A percentile compares a stretch with the other conserved stretches of the same genome.
Evolutionary conservation across 2,329 filamentous ascomycete genomes (phyloP).

Genomic region (Emmonsiellopsis sp.): DNA sequence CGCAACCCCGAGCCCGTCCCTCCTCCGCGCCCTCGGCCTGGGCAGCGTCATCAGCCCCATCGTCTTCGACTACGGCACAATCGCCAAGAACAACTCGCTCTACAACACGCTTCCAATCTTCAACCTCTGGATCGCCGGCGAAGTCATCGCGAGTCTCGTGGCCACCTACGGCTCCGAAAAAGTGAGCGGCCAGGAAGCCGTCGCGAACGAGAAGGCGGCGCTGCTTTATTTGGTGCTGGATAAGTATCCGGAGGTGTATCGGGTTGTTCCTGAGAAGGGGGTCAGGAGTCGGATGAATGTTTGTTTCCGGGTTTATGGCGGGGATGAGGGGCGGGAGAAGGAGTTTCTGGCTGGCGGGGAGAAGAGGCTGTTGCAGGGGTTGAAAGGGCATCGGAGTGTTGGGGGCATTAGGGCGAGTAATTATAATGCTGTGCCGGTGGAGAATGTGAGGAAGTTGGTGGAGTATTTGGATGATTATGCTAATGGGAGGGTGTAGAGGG

Average conservation of each 20-base stretch:
- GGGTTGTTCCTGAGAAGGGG: slow-evolving; percentile 63
- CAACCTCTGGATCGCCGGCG: slow-evolving; percentile 82
- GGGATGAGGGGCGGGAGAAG: slow-evolving; percentile 63
- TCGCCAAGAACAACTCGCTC: slow-evolving; percentile 85
- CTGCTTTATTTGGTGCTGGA: slow-evolving; percentile 72
- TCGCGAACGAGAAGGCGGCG: slow-evolving; percentile 64
- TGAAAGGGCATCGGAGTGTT: slow-evolving; percentile 83
- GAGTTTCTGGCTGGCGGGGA: slow-evolving; percentile 66
- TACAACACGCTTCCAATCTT: slow-evolving; percentile 97
- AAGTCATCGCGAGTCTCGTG: slow-evolving; percentile 71
- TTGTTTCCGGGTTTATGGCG: slow-evolving; percentile 67
- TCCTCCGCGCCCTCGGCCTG: slow-evolving; percentile 67
- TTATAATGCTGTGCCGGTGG: slow-evolving; percentile 69
- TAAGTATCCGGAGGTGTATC: slow-evolving; percentile 61
- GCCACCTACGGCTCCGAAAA: slow-evolving; percentile 53
- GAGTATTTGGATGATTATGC: slow-evolving; percentile 47
- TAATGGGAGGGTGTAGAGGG: neutral
- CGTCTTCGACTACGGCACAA: slow-evolving; percentile 71
- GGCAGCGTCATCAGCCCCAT: slow-evolving; percentile 56
- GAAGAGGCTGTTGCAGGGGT: slow-evolving; percentile 58
- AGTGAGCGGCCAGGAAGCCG: slow-evolving; percentile 64
- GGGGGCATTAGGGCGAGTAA: slow-evolving; percentile 80
- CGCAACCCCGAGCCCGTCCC: slow-evolving; percentile 54
- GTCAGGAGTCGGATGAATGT: slow-evolving; percentile 89
- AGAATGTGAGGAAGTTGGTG: slow-evolving; percentile 34